Percentiles rank a stretch among this genome's conserved stretches.
Evolutionary conservation across 2,329 filamentous ascomycete species (phyloP).

Genomic region (Colletotrichum tabaci): DNA sequence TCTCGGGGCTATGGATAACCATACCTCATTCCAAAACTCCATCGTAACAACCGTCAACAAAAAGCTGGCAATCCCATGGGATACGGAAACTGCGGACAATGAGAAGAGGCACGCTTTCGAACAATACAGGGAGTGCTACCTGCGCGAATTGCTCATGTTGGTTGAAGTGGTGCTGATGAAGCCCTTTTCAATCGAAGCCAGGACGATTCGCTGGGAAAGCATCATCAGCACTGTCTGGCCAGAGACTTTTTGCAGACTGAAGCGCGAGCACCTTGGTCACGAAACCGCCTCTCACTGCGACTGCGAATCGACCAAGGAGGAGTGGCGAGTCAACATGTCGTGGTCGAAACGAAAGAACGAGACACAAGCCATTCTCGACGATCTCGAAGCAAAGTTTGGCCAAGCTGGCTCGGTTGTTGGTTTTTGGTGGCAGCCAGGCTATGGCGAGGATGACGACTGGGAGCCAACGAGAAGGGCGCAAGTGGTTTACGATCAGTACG

Average conservation of each 20-base stretch:
- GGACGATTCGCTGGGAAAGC: background rate
- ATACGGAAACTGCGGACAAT: background rate
- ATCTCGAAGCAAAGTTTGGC: background rate
- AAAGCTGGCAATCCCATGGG: background rate
- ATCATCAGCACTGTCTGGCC: conserved; percentile 21
- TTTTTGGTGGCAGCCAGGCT: background rate
- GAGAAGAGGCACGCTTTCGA: background rate
- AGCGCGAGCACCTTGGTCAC: background rate
- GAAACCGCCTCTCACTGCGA: background rate
- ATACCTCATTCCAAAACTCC: no score
- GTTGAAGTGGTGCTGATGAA: conserved; percentile 6
- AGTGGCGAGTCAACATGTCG: conserved; percentile 33
- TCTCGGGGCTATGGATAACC: conserved; percentile 15
- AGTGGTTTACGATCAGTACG: background rate
- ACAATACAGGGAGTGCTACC: conserved; percentile 27
- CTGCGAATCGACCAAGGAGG: conserved; percentile 16
- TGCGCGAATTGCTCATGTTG: conserved; percentile 16
- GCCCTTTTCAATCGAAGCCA: background rate
- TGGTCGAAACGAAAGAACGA: conserved; percentile 33
- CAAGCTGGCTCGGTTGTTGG: background rate
- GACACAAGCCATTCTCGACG: conserved; percentile 16
- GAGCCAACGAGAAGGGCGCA: background rate
- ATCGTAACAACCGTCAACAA: background rate
- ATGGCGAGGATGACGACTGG: background rate
- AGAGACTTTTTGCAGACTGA: conserved; percentile 32